Evolutionary conservation across 2,329 filamentous ascomycete species (phyloP).

Genomic region (Venturia nashicola): DNA sequence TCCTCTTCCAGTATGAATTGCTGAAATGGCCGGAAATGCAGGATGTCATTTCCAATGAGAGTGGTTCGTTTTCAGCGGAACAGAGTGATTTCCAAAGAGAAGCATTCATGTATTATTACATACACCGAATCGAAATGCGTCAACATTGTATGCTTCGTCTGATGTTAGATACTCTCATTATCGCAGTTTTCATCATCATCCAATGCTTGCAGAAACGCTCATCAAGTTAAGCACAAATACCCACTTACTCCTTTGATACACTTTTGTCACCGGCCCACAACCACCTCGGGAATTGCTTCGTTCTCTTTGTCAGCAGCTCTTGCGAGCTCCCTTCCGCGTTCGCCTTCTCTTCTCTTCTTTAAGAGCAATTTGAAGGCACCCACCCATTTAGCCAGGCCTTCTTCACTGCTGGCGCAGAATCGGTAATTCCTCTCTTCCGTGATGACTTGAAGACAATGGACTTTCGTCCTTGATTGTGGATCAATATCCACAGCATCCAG

Average conservation of each 20-base stretch:
- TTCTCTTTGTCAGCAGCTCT: not conserved
- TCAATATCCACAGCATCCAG: conserved; percentile 91
- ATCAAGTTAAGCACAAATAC: not conserved
- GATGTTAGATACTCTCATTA: not conserved
- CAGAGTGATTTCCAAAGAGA: too few species aligned
- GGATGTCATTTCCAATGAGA: too few species aligned
- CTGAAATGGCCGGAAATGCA: too few species aligned
- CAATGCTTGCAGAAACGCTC: not conserved
- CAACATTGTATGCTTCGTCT: not conserved
- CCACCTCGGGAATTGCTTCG: not conserved
- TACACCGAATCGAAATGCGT: not conserved
- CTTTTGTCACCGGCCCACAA: not conserved
- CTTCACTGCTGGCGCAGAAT: conserved; percentile 58
- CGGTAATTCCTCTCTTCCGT: conserved; percentile 63
- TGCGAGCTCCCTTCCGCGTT: not conserved
- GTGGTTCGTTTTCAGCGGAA: too few species aligned
- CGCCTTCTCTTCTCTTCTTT: conserved; percentile 47
- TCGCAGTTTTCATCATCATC: not conserved
- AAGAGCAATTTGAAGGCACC: conserved; percentile 84
- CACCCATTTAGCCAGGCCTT: conserved; percentile 69
- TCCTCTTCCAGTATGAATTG: too few species aligned
- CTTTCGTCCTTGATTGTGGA: conserved; percentile 71
- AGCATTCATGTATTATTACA: not conserved
- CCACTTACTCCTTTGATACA: not conserved
- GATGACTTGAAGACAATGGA: conserved; percentile 82